phyloP scores from a whole-genome alignment of 495 filamentous ascomycete genomes.

The Clavariopsis aquatica region DNA sequence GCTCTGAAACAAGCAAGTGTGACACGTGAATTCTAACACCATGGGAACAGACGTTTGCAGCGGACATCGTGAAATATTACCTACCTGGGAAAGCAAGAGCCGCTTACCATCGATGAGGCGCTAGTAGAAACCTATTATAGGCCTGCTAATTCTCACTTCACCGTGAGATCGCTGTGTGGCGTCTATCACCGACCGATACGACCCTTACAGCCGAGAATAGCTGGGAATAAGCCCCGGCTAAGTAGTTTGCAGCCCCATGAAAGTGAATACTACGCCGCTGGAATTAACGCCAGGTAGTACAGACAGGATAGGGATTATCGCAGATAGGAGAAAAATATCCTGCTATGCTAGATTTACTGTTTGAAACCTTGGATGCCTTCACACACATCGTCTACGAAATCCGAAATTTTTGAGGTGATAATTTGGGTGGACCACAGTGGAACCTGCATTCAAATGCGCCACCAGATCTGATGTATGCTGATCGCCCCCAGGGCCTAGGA shows the following conservation, averaged over 20 bases:
- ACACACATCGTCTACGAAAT: not conserved
- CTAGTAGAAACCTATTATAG: not conserved
- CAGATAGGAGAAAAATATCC: too few species aligned
- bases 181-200: not conserved
- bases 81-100: not conserved
- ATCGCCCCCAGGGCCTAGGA: not conserved
- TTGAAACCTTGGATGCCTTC: not conserved
- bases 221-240: not conserved
- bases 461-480: not conserved
- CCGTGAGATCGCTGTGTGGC: conserved; percentile 1
- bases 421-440: not conserved
- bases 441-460: too few species aligned
- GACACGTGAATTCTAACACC: not conserved
- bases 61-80: not conserved
- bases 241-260: not conserved
- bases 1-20: not conserved
- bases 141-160: not conserved
- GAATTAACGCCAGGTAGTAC: not conserved
- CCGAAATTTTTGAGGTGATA: not conserved
- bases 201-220: too few species aligned
- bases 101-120: not conserved
- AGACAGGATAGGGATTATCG: not conserved
- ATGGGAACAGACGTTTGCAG: not conserved
- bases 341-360: too few species aligned
- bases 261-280: not conserved